Evolutionary conservation across 768 basidiomycete genomes (phyloP).

Genomic region (Podaxis pistillaris): DNA sequence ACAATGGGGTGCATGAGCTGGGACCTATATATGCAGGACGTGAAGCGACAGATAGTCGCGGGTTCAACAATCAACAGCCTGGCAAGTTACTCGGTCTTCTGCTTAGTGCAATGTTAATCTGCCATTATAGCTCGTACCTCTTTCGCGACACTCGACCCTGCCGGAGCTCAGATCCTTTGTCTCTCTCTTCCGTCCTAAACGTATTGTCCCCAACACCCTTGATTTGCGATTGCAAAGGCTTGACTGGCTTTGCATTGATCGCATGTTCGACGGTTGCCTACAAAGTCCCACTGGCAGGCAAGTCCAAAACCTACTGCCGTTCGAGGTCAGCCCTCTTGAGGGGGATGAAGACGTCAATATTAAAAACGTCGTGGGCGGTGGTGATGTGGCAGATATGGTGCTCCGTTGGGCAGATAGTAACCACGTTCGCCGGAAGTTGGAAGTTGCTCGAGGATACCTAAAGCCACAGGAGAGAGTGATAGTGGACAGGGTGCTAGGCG

Average conservation of each 20-base stretch:
- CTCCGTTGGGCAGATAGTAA: conserved; percentile 55
- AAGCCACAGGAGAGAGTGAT: conserved; percentile 29
- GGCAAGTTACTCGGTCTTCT: conserved; percentile 39
- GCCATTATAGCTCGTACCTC: conserved; percentile 63
- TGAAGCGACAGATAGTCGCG: conserved; percentile 34
- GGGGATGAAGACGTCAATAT: conserved; percentile 48
- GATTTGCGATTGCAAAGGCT: conserved; percentile 47
- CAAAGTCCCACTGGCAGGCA: background rate
- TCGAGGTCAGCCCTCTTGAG: conserved; percentile 15
- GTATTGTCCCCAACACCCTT: conserved; percentile 80
- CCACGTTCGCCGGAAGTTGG: conserved; percentile 41
- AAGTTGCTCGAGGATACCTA: conserved; percentile 44
- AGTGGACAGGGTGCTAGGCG: conserved; percentile 33
- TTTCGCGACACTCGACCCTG: conserved; percentile 84
- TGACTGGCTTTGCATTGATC: conserved; percentile 74
- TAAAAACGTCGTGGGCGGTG: conserved; percentile 66
- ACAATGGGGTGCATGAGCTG: conserved; percentile 63
- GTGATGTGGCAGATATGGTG: conserved; percentile 39
- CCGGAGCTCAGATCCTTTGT: conserved; percentile 85
- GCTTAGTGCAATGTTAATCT: background rate
- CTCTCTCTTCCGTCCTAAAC: conserved; percentile 72
- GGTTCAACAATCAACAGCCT: conserved; percentile 55
- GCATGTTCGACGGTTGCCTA: conserved; percentile 65
- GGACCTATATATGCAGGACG: conserved; percentile 40
- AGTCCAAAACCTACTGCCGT: conserved; percentile 7